phyloP scores from a whole-genome alignment of 257 asterid genomes.

The Scutellaria galericulata region DNA sequence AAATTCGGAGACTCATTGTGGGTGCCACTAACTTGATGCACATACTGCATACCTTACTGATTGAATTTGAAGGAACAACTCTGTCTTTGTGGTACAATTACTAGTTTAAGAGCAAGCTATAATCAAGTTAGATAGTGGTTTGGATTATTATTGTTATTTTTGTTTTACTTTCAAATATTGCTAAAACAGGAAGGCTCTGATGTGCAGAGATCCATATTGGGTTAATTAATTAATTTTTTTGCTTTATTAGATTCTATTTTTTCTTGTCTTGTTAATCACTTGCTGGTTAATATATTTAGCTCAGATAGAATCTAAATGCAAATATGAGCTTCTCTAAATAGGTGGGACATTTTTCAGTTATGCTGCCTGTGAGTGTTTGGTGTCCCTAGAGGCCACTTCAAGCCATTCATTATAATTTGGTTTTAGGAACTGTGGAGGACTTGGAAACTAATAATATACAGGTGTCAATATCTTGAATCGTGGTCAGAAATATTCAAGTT shows the following conservation, averaged over 20 bases:
- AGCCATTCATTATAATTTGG: background rate
- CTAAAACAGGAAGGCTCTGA: background rate
- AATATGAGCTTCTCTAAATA: background rate
- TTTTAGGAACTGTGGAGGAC: background rate
- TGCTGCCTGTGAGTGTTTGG: background rate
- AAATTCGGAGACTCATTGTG: background rate
- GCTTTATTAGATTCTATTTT: background rate
- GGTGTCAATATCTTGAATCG: background rate
- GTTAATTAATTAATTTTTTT: too few relatives aligned
- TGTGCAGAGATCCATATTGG: too few relatives aligned
- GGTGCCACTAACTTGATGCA: slow-evolving; percentile 10
- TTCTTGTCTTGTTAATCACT: slow-evolving; percentile 1
- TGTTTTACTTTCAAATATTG: background rate
- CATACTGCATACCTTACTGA: background rate
- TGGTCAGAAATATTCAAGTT: background rate
- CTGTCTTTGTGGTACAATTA: background rate
- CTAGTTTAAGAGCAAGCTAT: background rate
- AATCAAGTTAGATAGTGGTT: background rate
- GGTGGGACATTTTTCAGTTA: background rate
- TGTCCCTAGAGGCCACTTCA: background rate
- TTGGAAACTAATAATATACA: background rate
- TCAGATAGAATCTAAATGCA: background rate
- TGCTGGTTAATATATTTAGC: background rate
- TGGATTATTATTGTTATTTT: background rate
- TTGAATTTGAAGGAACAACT: slow-evolving; percentile 21